A percentile compares a stretch with the other conserved stretches of the same genome.
Conservation (phyloP, 2,329 filamentous ascomycete species). For the Hyphodiscus sp. region DNA sequence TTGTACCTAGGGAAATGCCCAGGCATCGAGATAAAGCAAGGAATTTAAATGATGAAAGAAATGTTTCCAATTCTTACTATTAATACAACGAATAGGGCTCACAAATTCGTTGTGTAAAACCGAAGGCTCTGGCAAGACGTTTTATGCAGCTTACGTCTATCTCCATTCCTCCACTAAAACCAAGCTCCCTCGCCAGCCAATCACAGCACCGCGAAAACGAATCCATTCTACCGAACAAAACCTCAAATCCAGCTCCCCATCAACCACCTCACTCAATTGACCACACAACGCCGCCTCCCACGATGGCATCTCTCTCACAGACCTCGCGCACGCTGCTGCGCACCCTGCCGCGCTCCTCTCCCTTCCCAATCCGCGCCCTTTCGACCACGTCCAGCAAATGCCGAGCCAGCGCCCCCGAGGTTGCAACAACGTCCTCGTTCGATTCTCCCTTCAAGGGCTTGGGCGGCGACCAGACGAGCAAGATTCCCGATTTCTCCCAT, state of each 20-base stretch:
- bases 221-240: background rate
- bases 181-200: background rate
- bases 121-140: no score
- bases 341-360: conserved; percentile 36
- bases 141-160: no score
- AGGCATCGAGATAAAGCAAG: no score
- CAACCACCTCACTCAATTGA: conserved; percentile 13
- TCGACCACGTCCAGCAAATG: conserved; percentile 36
- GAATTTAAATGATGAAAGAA: no score
- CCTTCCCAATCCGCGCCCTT: conserved; percentile 44
- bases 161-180: background rate
- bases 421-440: conserved; percentile 37
- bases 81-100: no score
- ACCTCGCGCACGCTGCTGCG: conserved; percentile 66
- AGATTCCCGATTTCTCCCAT: conserved; percentile 83
- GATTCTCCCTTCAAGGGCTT: conserved; percentile 57
- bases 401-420: conserved; percentile 17
- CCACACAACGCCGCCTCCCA: conserved; percentile 11
- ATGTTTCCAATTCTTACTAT: no score
- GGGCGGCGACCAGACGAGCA: conserved; percentile 44
- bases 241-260: background rate
- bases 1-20: no score
- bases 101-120: no score
- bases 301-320: conserved; percentile 63
- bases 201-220: background rate